Percentiles rank a stretch among this genome's conserved stretches.
phyloP scores from a whole-genome alignment of 192 early-diverging fungal genomes.

The Podila verticillata region DNA sequence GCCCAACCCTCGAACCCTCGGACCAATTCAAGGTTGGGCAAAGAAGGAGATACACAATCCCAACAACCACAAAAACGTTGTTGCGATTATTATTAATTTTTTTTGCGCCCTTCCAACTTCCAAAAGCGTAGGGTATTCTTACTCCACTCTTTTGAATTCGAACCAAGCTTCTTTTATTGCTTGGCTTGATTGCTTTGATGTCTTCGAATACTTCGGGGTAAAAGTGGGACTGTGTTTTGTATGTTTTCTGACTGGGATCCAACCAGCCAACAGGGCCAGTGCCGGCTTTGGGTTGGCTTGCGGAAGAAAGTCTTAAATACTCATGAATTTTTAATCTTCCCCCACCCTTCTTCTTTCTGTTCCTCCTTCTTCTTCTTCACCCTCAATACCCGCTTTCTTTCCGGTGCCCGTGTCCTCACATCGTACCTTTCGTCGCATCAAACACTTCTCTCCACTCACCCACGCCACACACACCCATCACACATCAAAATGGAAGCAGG shows the following conservation, averaged over 20 bases:
- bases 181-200: neutral
- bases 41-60: neutral
- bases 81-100: slow-evolving; percentile 1
- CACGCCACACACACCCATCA: neutral
- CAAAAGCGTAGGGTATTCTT: slow-evolving; percentile 1
- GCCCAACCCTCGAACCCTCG: slow-evolving; percentile 3
- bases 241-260: too few species aligned
- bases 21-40: neutral
- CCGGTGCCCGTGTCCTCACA: neutral
- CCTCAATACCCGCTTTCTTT: neutral
- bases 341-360: neutral
- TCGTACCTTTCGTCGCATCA: neutral
- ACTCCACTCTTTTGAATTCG: too few species aligned
- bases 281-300: neutral
- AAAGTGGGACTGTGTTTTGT: too few species aligned
- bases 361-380: neutral
- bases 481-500: slow-evolving; percentile 35
- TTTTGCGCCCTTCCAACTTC: neutral
- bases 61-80: neutral
- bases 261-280: too few species aligned
- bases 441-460: neutral
- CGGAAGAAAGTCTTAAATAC: neutral
- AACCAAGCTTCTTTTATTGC: neutral
- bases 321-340: neutral
- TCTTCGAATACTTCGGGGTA: too few species aligned